These are phyloP conservation scores for Grammothele lineata DNA, from an alignment of 768 basidiomycete genomes.

Conservation along the genomic window DNA sequence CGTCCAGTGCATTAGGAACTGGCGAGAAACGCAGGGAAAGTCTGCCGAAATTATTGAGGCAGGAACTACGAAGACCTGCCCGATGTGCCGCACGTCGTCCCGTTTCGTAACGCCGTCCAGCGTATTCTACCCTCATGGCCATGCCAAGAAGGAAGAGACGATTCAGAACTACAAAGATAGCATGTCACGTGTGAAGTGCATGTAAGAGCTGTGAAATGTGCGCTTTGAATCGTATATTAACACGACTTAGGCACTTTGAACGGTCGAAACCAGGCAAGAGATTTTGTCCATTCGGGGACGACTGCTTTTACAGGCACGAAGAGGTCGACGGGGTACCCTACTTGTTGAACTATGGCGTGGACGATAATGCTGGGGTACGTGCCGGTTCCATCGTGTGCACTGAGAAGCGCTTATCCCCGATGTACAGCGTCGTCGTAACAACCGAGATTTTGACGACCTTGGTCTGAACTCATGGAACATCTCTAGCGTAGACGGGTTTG, in stretches of 20 bases:
- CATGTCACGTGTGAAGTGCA: constrained; percentile 68
- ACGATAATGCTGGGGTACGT: constrained; percentile 15
- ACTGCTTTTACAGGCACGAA: constrained; percentile 77
- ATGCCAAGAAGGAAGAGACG: constrained; percentile 46
- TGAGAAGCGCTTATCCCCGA: too few relatives aligned
- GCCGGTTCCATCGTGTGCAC: too few relatives aligned
- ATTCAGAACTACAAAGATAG: constrained; percentile 65
- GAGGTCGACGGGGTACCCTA: constrained; percentile 63
- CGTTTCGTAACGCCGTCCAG: constrained; percentile 72
- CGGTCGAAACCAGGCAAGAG: constrained; percentile 44
- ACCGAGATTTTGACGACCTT: too few relatives aligned
- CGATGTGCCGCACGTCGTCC: constrained; percentile 67
- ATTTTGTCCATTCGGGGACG: constrained; percentile 73
- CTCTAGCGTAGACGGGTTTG: too few relatives aligned
- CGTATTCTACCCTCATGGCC: constrained; percentile 53
- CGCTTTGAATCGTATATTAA: neutral
- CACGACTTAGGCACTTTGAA: constrained; percentile 52
- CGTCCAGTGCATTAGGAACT: constrained; percentile 71
- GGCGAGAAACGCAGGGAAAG: constrained; percentile 63
- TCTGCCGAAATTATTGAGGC: constrained; percentile 46
- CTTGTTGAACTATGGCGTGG: constrained; percentile 46
- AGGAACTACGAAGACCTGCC: constrained; percentile 70
- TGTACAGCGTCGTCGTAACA: too few relatives aligned
- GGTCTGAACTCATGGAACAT: neutral
- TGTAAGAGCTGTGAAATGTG: constrained; percentile 34